phyloP scores from a whole-genome alignment of 1,284 basidiomycete genomes.

The Termitomyces sp. region DNA sequence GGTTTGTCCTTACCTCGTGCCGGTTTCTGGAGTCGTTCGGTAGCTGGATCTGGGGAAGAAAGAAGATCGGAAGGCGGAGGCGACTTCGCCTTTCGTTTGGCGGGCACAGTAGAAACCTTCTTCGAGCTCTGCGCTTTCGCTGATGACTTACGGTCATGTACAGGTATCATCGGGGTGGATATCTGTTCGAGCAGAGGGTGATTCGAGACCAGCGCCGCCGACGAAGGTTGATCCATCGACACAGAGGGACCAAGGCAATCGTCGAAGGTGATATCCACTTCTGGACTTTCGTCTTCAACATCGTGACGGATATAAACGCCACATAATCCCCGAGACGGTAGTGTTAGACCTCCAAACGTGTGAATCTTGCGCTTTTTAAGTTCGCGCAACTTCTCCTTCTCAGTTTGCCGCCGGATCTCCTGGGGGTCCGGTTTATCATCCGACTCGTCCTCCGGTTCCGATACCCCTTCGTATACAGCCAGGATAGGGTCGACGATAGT shows the following conservation, averaged over 20 bases:
- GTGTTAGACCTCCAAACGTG: slow-evolving; percentile 28
- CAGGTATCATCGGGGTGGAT: neutral
- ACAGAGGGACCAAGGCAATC: slow-evolving; percentile 10
- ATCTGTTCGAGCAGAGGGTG: neutral
- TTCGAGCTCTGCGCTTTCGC: slow-evolving; percentile 1
- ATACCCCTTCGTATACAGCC: slow-evolving; percentile 31
- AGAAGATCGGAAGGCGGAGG: neutral
- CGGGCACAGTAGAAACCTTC: neutral
- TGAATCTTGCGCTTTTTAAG: slow-evolving; percentile 49
- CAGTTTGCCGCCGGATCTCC: slow-evolving; percentile 36
- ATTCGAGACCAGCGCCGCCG: neutral
- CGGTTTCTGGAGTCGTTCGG: neutral
- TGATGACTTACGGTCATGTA: slow-evolving; percentile 7
- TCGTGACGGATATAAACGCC: slow-evolving; percentile 50
- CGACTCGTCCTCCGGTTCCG: slow-evolving; percentile 36
- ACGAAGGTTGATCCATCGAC: neutral
- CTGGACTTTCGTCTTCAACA: slow-evolving; percentile 52
- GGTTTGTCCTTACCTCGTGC: slow-evolving; percentile 28
- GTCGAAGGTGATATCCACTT: slow-evolving; percentile 46
- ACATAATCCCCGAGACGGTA: slow-evolving; percentile 24
- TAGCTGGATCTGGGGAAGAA: neutral
- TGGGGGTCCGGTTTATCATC: slow-evolving; percentile 35
- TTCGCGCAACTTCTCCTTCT: slow-evolving; percentile 49
- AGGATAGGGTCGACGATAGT: slow-evolving; percentile 60
- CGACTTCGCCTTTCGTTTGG: slow-evolving; percentile 7